phyloP scores from a whole-genome alignment of 179 eudicot genomes.

The Spergularia azorica region DNA sequence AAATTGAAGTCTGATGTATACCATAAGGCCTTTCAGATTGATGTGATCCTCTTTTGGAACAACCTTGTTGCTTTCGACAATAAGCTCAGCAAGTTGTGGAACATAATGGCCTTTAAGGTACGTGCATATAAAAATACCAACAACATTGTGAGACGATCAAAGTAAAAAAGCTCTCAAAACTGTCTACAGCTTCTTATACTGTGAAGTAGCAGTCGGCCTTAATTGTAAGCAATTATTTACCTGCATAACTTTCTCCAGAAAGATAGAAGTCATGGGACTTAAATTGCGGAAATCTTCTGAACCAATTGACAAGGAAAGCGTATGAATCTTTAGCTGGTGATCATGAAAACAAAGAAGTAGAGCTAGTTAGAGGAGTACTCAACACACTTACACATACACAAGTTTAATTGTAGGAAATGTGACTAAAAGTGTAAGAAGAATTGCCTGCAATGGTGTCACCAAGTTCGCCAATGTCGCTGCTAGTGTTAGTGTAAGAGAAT shows the following conservation, averaged over 20 bases:
- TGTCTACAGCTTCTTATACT: too few relatives aligned
- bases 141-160: neutral
- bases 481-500: constrained; percentile 80
- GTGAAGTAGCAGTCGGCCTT: too few relatives aligned
- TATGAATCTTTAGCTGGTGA: constrained; percentile 73
- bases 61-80: constrained; percentile 52
- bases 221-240: constrained; percentile 29
- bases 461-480: constrained; percentile 54
- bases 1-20: constrained; percentile 15
- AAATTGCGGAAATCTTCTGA: constrained; percentile 81
- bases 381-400: neutral
- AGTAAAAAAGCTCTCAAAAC: neutral
- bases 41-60: constrained; percentile 47
- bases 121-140: neutral
- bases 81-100: constrained; percentile 74
- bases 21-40: constrained; percentile 81
- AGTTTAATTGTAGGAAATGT: neutral
- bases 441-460: constrained; percentile 82
- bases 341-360: neutral
- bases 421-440: neutral
- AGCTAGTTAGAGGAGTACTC: neutral
- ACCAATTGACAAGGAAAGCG: constrained; percentile 68
- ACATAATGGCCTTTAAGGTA: constrained; percentile 69
- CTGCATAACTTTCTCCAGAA: constrained; percentile 94
- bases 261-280: constrained; percentile 75